Base-by-base conservation (phyloP, 805 yeast genomes). In the Wickerhamomyces hampshirensis region DNA sequence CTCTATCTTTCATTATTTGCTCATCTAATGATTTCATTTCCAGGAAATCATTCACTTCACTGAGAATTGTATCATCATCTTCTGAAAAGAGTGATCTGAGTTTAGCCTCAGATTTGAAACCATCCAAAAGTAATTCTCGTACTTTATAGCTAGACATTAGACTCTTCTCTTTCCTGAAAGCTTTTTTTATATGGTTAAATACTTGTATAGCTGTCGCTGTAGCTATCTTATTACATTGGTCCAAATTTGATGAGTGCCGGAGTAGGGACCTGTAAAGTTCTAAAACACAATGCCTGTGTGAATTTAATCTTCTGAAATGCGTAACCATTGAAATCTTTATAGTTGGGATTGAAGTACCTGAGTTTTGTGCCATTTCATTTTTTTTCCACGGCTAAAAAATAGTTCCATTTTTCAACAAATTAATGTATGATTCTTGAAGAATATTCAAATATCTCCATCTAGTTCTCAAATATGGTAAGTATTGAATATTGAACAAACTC, bases 201-300 rank as follows among this genome's bases (percentile, higher is more conserved):
- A 43, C 9, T 9, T 14, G 6, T 26, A n/a, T 7, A 6, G 23
- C 14, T 12, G 23, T 32, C 6, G 27, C 14, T 18, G 17, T 15
- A 12, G 13, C 5, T 6, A 14, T 26, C 28, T 34, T 34, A 6
- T 24, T 30, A 26, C 35, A 13, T 11, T 26, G 34, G 10, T 16
- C 19, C 13, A 51, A 31, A 24, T 47, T 36, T 6, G 40, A 27
- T 1, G 51, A 31, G 35, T 58, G 59, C 23, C 63, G 50, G 19
- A 60, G 32, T 4, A 57, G 43, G n/a, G 50, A 39, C 7, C 63
- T 47, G 35, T 59, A 63, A 14, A 62, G 42, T 9, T 39, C 40
- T 5, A 57, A 30, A 1, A 63, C 64, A 29, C 57, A 50, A 5
- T 24, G 23, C 31, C 42, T 53, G 33, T 64, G 69, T 3, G 53